A percentile compares a stretch with the other conserved stretches of the same genome.
Conservation (phyloP, 2,329 filamentous ascomycete species). For the Exutisphaerella laricina region DNA sequence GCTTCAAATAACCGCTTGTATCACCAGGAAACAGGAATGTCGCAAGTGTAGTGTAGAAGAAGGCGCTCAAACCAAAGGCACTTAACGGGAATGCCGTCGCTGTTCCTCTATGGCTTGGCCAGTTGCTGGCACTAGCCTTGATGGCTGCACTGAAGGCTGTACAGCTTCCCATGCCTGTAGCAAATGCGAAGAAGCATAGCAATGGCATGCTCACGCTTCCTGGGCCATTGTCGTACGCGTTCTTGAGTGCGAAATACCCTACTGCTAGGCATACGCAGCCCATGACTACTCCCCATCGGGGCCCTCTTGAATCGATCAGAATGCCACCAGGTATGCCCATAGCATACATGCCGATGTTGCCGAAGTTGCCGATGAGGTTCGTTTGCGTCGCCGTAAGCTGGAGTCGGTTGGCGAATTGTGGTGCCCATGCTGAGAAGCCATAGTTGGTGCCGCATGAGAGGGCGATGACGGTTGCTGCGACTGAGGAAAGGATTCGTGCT, state of each 20-base stretch:
- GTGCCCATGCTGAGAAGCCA: constrained; percentile 96
- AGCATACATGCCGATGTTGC: constrained; percentile 91
- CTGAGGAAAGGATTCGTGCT: constrained; percentile 72
- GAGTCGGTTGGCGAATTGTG: constrained; percentile 83
- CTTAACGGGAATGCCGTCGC: constrained; percentile 91
- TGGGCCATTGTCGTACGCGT: constrained; percentile 66
- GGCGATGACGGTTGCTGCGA: constrained; percentile 77
- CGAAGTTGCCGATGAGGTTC: constrained; percentile 75
- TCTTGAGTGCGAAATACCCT: constrained; percentile 82
- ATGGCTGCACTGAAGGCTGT: constrained; percentile 84
- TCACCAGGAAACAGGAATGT: constrained; percentile 74
- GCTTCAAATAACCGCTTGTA: constrained; percentile 71
- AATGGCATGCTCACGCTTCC: constrained; percentile 51
- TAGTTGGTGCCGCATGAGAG: constrained; percentile 85
- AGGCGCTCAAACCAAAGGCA: constrained; percentile 88
- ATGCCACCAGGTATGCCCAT: constrained; percentile 84
- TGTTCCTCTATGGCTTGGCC: constrained; percentile 83
- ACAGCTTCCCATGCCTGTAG: constrained; percentile 84
- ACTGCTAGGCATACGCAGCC: constrained; percentile 66
- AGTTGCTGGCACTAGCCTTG: constrained; percentile 81
- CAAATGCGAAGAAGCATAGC: constrained; percentile 76
- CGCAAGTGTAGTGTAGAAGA: constrained; percentile 85
- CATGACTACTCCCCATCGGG: constrained; percentile 68
- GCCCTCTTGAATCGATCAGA: constrained; percentile 76
- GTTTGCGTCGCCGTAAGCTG: constrained; percentile 85